These are phyloP conservation scores for Phyllosticta paracitricarpa DNA, from an alignment of 2,329 filamentous ascomycete genomes.

Conservation along the genomic window DNA sequence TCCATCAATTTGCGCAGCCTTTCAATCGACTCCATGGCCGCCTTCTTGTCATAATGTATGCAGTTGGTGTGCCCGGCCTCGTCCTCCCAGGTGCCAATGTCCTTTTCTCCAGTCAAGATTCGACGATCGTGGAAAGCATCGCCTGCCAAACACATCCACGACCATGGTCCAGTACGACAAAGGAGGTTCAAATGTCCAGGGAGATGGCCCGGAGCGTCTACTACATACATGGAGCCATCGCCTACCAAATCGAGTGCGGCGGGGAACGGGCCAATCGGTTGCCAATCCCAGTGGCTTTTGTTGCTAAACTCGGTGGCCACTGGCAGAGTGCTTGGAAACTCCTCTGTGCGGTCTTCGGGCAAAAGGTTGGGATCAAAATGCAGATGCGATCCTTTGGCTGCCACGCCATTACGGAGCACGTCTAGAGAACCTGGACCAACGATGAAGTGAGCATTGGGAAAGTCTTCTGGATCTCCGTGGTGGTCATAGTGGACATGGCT, in stretches of 20 bases:
- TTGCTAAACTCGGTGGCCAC: not conserved
- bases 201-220: constrained; percentile 43
- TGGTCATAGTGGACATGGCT: constrained; percentile 34
- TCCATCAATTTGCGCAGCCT: constrained; percentile 31
- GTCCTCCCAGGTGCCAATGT: constrained; percentile 42
- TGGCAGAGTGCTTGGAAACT: constrained; percentile 26
- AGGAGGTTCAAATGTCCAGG: constrained; percentile 44
- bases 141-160: constrained; percentile 42
- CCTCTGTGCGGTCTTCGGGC: constrained; percentile 31
- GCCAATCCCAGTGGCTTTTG: constrained; percentile 26
- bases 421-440: constrained; percentile 27
- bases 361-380: constrained; percentile 37
- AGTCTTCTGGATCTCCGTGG: constrained; percentile 31
- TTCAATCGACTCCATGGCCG: constrained; percentile 35
- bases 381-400: constrained; percentile 16
- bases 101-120: constrained; percentile 42
- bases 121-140: constrained; percentile 46
- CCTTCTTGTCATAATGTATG: constrained; percentile 41
- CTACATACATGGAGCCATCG: constrained; percentile 38
- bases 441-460: constrained; percentile 28
- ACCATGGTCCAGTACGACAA: constrained; percentile 27
- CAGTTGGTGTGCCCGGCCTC: constrained; percentile 35
- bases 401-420: constrained; percentile 18
- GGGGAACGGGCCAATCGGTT: constrained; percentile 35
- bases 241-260: constrained; percentile 37